Base-by-base conservation (phyloP, 495 filamentous ascomycete genomes). In the Penicillium taxi region DNA sequence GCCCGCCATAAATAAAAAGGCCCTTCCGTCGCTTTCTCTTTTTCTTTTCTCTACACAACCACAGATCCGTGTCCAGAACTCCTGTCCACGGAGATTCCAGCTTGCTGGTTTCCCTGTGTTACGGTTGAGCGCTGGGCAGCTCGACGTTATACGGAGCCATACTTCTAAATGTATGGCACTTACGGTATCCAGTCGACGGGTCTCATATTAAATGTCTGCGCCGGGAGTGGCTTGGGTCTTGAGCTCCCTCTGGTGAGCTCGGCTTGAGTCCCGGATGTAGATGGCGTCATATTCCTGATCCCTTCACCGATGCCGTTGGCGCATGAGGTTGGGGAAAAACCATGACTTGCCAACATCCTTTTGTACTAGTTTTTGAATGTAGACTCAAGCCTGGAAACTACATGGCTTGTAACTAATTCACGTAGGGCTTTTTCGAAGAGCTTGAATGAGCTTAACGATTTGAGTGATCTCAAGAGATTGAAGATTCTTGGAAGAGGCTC, bases 141-240 rank as follows among this genome's bases (percentile, higher is more conserved):
- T 87, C 82, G 82, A 81, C 82, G 72, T 71, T 63, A 54, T 61
- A 86, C 73, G 86, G 86, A 89, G 84, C 80, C 84, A 84, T 70
- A 50, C 49, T 52, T 57, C 54, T 47, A 58, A 53, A 41, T 63
- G 56, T 61, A 73, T 87, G 80, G 76, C 86, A 81, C 81, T 74
- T 52, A 81, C 39, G 45, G 81, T 87, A 72, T 86, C 86, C 82
- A 71, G 80, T 84, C 82, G 84, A 93, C 87, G 89, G 80, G 78
- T 90, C 78, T 81, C 53, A 93, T 80, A 94, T 56, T 54, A 74
- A 91, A 69, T 51, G 54, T 62, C 52, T 52, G 50, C 55, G 48
- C 58, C 48, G 47, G 55, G 58, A 51, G 40, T 56, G 52, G 42
- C 42, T 54, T 48, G 55, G 64, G 62, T 66, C 67, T 75, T 81